Conservation (phyloP, 225 moss, liverwort and hornwort species). For the Straminergon stramineum region DNA sequence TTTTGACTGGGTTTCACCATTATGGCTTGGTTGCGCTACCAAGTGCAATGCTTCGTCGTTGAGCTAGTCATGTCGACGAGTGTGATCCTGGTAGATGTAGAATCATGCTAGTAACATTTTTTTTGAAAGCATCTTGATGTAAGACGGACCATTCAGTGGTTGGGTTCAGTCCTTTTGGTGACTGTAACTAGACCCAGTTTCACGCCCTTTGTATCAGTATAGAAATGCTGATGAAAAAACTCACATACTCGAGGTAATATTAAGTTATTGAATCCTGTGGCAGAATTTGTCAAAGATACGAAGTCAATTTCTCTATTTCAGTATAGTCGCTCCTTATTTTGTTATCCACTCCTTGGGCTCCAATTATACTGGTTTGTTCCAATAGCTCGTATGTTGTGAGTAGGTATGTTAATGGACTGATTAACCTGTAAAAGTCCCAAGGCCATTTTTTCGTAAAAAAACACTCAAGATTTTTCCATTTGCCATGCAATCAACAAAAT, state of each 20-base stretch:
- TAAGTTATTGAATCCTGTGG: neutral
- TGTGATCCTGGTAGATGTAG: neutral
- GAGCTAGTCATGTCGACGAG: neutral
- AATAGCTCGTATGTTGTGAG: neutral
- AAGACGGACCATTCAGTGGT: neutral
- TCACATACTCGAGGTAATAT: neutral
- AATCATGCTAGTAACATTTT: constrained; percentile 2
- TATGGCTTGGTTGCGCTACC: neutral
- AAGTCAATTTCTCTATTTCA: neutral
- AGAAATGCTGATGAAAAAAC: neutral
- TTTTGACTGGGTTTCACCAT: neutral
- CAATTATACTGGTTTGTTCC: neutral
- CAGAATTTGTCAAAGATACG: neutral
- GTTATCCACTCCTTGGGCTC: neutral
- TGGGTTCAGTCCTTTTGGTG: neutral
- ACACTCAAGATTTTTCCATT: neutral
- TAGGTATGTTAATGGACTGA: neutral
- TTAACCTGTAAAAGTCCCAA: neutral
- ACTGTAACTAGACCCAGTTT: neutral
- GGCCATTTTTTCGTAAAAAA: neutral
- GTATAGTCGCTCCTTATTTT: neutral
- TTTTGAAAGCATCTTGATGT: constrained; percentile 12
- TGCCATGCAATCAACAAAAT: too few species aligned
- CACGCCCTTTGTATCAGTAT: constrained; percentile 26
- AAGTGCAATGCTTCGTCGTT: neutral